These are phyloP conservation scores for Sugiyamaella marilandica DNA, from an alignment of 805 yeast species.

Conservation along the genomic window DNA sequence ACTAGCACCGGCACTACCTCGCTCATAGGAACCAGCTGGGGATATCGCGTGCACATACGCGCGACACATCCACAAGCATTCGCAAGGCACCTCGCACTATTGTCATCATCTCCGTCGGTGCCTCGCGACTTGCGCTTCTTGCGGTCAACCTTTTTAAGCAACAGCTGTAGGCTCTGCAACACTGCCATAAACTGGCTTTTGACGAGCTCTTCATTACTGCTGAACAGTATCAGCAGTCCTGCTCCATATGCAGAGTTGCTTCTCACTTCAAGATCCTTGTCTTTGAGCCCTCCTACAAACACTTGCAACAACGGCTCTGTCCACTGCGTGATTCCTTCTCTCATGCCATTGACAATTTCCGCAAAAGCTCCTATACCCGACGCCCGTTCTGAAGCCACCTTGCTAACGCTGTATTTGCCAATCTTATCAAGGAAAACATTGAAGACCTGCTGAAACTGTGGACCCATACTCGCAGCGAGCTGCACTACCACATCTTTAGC, in stretches of 20 bases:
- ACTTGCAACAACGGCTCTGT: slow-evolving; percentile 59
- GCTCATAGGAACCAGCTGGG: slow-evolving; percentile 64
- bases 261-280: slow-evolving; percentile 81
- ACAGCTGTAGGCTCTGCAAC: slow-evolving; percentile 60
- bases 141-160: slow-evolving; percentile 74
- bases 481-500: slow-evolving; percentile 81
- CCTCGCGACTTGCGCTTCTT: slow-evolving; percentile 40
- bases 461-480: slow-evolving; percentile 70
- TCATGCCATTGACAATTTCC: slow-evolving; percentile 76
- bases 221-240: slow-evolving; percentile 62
- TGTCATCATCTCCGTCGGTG: slow-evolving; percentile 61
- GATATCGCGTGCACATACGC: slow-evolving; percentile 75
- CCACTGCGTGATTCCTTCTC: slow-evolving; percentile 55
- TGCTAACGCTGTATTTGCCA: slow-evolving; percentile 51
- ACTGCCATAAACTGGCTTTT: slow-evolving; percentile 62
- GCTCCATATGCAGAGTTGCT: slow-evolving; percentile 96
- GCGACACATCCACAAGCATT: slow-evolving; percentile 98
- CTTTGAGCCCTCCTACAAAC: slow-evolving; percentile 62
- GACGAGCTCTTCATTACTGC: slow-evolving; percentile 51
- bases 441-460: slow-evolving; percentile 71
- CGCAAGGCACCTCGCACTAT: slow-evolving; percentile 77
- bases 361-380: slow-evolving; percentile 86
- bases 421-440: slow-evolving; percentile 64
- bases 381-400: slow-evolving; percentile 70
- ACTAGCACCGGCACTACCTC: slow-evolving; percentile 72